Evolutionary conservation across 352 stramenopile species (phyloP).

Genomic region (Globisporangium echinulatum): DNA sequence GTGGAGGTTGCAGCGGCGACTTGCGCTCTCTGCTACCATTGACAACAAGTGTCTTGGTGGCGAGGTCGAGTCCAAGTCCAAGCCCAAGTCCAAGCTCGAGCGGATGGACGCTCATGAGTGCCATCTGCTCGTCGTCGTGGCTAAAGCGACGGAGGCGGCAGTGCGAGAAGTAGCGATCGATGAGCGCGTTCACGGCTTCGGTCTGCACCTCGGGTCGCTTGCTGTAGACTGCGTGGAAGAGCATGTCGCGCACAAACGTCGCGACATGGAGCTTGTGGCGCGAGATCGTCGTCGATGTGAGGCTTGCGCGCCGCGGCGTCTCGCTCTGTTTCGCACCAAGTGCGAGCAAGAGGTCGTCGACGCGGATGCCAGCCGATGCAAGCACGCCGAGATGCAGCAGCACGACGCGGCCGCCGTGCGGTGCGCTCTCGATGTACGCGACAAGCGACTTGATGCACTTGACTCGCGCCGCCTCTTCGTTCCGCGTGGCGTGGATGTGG

Average conservation of each 20-base stretch:
- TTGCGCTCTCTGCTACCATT: neutral
- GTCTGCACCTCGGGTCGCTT: slow-evolving; percentile 36
- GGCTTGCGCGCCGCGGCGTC: slow-evolving; percentile 16
- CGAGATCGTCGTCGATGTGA: slow-evolving; percentile 14
- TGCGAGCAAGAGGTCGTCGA: slow-evolving; percentile 47
- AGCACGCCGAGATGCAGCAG: slow-evolving; percentile 62
- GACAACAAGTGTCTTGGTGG: slow-evolving; percentile 7
- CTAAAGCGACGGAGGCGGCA: slow-evolving; percentile 61
- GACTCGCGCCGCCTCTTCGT: slow-evolving; percentile 29
- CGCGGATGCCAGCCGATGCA: slow-evolving; percentile 25
- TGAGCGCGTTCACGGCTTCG: slow-evolving; percentile 36
- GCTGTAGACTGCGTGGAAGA: slow-evolving; percentile 71
- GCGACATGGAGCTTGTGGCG: slow-evolving; percentile 43
- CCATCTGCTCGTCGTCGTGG: slow-evolving; percentile 38
- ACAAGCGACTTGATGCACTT: slow-evolving; percentile 34
- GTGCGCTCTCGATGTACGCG: slow-evolving; percentile 41
- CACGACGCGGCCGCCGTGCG: slow-evolving; percentile 45
- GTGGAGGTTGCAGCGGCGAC: slow-evolving; percentile 9
- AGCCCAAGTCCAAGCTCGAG: neutral
- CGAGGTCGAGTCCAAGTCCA: neutral
- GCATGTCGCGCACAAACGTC: slow-evolving; percentile 65
- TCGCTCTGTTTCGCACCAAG: slow-evolving; percentile 53
- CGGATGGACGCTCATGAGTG: slow-evolving; percentile 13
- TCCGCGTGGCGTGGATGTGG: slow-evolving; percentile 22
- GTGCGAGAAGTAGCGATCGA: slow-evolving; percentile 68